A percentile compares a stretch with the other conserved stretches of the same genome.
phyloP scores from a whole-genome alignment of 257 asterid species.

The Asclepias syriaca region DNA sequence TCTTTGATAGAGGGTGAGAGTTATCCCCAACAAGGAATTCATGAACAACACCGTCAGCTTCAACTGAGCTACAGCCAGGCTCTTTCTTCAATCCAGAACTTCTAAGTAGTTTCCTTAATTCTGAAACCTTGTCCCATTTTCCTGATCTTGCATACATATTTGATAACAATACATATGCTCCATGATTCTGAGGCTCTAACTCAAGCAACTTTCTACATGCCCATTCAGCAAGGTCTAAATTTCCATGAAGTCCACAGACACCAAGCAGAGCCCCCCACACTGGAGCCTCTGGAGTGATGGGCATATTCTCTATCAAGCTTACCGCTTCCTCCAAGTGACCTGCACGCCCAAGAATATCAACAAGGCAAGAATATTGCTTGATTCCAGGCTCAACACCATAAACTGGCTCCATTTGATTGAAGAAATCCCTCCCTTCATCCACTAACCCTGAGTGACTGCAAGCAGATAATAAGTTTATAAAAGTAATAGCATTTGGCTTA shows the following conservation, averaged over 20 bases:
- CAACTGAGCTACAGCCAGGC: constrained; percentile 79
- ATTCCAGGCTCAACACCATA: constrained; percentile 42
- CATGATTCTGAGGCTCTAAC: constrained; percentile 67
- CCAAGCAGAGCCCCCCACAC: constrained; percentile 84
- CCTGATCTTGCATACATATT: constrained; percentile 63
- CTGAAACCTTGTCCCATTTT: constrained; percentile 56
- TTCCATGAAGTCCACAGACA: constrained; percentile 57
- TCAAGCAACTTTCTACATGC: constrained; percentile 49
- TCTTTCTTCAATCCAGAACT: constrained; percentile 68
- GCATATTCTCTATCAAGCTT: constrained; percentile 53
- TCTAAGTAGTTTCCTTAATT: constrained; percentile 56
- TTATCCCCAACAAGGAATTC: constrained; percentile 63
- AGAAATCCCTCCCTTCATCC: constrained; percentile 46
- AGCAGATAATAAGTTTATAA: constrained; percentile 63
- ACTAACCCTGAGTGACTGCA: constrained; percentile 82
- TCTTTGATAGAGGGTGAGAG: constrained; percentile 42
- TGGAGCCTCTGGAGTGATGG: constrained; percentile 42
- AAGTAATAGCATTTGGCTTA: constrained; percentile 59
- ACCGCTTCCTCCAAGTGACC: constrained; percentile 57
- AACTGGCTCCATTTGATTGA: constrained; percentile 47
- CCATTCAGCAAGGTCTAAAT: constrained; percentile 49
- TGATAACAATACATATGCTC: constrained; percentile 58
- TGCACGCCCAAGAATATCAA: constrained; percentile 81
- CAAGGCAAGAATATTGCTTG: constrained; percentile 76
- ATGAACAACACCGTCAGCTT: constrained; percentile 57